Evolutionary conservation across 2,329 filamentous ascomycete genomes (phyloP), one percentile per base, ranked within the genome.

Genomic region (Pestalotiopsis sp.): DNA sequence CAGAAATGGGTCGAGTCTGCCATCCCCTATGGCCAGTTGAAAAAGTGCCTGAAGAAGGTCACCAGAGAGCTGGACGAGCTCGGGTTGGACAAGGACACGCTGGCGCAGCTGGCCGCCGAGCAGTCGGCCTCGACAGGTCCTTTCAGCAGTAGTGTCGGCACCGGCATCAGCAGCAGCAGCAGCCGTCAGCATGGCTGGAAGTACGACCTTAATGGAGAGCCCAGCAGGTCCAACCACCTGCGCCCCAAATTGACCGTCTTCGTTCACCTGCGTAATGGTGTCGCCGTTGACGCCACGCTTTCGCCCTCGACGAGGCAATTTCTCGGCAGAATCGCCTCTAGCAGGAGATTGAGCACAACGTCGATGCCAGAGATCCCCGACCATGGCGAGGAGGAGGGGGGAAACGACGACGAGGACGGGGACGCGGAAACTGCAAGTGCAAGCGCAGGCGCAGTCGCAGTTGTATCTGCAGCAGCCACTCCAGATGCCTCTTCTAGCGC

Each of bases 31-130:
- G 88, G 91, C 59, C 89, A 94, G 79, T 87, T 97, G 68, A 97
- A 97, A 81, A 97, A 97, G 83, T 93, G 92, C 80, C 91, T 97
- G 77, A 95, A 95, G 77, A 91, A 91, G 77, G 91, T 97, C 64
- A 89, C 91, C 72, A 82, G 84, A 65, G 93, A 97, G 82, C 85
- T 97, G 66, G 82, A 85, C 56, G 85, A 86, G 41, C 82, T 95
- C 14, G 94, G 94, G 7, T 87, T 97, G 38, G 91, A 93, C 72
- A 87, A 88, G 4, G 86, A 91, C 11, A 94, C 91, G 1, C 82
- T 97, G 67, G 86, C 89, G 61, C 86, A 88, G 68, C 85, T 96
- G 36, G 84, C 92, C 67, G 83, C 85, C 67, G 80, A 84, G 38
- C 81, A 85, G 70, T 79, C 83, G 68, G 14, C 58, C 27, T 82